A percentile compares a stretch with the other conserved stretches of the same genome.
Conservation (phyloP, 176 grass and related monocot species). For the Dendrocalamus sinicus region DNA sequence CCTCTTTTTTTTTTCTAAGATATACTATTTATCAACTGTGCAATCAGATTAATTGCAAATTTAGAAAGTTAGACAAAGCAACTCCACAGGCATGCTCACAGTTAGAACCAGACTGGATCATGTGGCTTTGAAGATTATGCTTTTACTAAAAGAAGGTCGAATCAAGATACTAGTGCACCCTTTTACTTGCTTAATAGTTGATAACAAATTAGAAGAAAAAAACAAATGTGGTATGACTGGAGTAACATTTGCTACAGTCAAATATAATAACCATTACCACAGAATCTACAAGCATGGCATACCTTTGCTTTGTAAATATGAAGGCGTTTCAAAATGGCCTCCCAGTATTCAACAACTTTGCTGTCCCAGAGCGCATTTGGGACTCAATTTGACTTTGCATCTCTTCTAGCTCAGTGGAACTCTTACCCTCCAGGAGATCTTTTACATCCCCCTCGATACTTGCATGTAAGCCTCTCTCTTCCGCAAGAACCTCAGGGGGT, state of each 20-base stretch:
- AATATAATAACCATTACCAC: slow-evolving; percentile 20
- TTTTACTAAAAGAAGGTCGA: not conserved
- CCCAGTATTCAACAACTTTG: slow-evolving; percentile 99
- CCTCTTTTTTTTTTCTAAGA: not conserved
- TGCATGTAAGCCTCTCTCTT: slow-evolving; percentile 95
- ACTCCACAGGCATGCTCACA: slow-evolving; percentile 21
- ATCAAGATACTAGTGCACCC: not conserved
- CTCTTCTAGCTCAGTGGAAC: slow-evolving; percentile 69
- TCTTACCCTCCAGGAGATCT: slow-evolving; percentile 83
- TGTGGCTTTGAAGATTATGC: slow-evolving; percentile 20
- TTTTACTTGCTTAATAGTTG: not conserved
- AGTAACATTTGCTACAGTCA: slow-evolving; percentile 24
- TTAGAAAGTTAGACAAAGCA: slow-evolving; percentile 12
- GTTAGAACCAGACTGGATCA: slow-evolving; percentile 14
- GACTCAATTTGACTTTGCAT: slow-evolving; percentile 95
- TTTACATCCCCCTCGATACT: slow-evolving; percentile 94
- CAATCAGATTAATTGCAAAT: slow-evolving; percentile 29
- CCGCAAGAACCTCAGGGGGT: slow-evolving; percentile 76
- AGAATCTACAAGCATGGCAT: slow-evolving; percentile 43
- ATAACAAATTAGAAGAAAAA: not conserved
- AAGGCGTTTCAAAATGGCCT: slow-evolving; percentile 90
- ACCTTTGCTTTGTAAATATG: slow-evolving; percentile 99
- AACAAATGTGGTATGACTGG: not conserved
- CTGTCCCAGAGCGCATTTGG: slow-evolving; percentile 93
- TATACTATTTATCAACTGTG: not conserved